phyloP scores from a whole-genome alignment of 768 basidiomycete genomes.

The Imleria badia region DNA sequence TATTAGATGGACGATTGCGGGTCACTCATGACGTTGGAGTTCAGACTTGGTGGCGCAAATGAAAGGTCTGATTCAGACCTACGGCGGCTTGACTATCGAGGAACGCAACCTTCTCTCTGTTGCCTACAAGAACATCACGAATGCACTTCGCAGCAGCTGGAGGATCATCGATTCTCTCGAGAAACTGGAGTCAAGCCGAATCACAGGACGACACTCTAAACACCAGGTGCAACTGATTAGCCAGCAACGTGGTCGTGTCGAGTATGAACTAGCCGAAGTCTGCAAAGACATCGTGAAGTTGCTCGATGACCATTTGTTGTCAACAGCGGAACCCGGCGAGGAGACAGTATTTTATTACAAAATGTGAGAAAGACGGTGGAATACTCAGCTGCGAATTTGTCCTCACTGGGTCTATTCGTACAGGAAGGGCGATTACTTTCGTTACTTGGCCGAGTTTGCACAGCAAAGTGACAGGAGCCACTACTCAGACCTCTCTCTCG shows the following conservation, averaged over 20 bases:
- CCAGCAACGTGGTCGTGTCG: slow-evolving; percentile 71
- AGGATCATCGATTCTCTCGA: slow-evolving; percentile 75
- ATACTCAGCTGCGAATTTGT: not conserved
- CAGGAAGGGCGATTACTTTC: slow-evolving; percentile 90
- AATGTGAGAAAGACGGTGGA: slow-evolving; percentile 51
- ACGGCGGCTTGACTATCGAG: slow-evolving; percentile 73
- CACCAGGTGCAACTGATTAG: slow-evolving; percentile 65
- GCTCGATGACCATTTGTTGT: slow-evolving; percentile 59
- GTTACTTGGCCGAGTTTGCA: slow-evolving; percentile 87
- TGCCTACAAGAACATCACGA: slow-evolving; percentile 90
- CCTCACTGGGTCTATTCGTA: slow-evolving; percentile 5
- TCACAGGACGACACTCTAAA: slow-evolving; percentile 24
- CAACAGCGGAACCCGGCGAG: slow-evolving; percentile 69
- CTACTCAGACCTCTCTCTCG: slow-evolving; percentile 74
- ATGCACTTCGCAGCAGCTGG: slow-evolving; percentile 82
- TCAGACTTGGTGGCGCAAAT: slow-evolving; percentile 76
- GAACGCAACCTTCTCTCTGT: slow-evolving; percentile 88
- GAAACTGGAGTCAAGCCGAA: slow-evolving; percentile 50
- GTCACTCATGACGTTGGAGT: slow-evolving; percentile 20
- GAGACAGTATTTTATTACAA: slow-evolving; percentile 90
- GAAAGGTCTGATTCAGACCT: slow-evolving; percentile 68
- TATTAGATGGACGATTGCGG: not conserved
- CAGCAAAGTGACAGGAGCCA: slow-evolving; percentile 65
- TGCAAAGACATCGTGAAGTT: slow-evolving; percentile 79
- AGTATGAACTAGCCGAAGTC: slow-evolving; percentile 70